Percentiles rank a stretch among this genome's conserved stretches.
Evolutionary conservation across 495 filamentous ascomycete genomes (phyloP).

Genomic region (Penicillium taxi): DNA sequence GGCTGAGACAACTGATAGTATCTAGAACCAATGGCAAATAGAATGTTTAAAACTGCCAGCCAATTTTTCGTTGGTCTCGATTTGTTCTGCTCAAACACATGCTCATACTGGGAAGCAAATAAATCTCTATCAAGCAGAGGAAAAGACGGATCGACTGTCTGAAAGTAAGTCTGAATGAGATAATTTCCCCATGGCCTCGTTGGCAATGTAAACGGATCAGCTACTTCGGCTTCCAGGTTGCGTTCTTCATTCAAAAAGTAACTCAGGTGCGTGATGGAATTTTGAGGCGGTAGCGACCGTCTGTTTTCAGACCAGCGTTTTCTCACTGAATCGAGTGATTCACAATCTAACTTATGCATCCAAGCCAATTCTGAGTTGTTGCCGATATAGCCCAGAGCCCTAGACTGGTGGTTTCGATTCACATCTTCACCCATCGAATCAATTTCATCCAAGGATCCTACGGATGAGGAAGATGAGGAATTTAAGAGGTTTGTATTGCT

Average conservation of each 20-base stretch:
- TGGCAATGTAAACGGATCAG: conserved; percentile 38
- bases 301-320: too few relatives aligned
- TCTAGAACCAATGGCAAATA: conserved; percentile 52
- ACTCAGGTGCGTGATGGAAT: conserved; percentile 8
- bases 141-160: conserved; percentile 44
- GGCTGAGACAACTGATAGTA: conserved; percentile 13
- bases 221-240: conserved; percentile 24
- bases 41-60: conserved; percentile 51
- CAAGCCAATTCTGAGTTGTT: conserved; percentile 54
- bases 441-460: conserved; percentile 48
- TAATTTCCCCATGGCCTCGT: conserved; percentile 33
- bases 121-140: conserved; percentile 42
- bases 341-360: conserved; percentile 31
- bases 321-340: not conserved
- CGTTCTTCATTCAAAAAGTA: conserved; percentile 49
- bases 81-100: conserved; percentile 7
- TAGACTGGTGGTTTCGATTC: conserved; percentile 35
- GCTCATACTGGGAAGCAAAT: conserved; percentile 25
- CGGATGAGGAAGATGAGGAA: conserved; percentile 29
- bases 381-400: conserved; percentile 50
- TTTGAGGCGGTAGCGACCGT: not conserved
- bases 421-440: conserved; percentile 50
- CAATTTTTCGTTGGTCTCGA: conserved; percentile 27
- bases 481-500: too few relatives aligned
- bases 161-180: conserved; percentile 44